phyloP scores from a whole-genome alignment of 1,284 basidiomycete species.

The Ganoderma lucidum region DNA sequence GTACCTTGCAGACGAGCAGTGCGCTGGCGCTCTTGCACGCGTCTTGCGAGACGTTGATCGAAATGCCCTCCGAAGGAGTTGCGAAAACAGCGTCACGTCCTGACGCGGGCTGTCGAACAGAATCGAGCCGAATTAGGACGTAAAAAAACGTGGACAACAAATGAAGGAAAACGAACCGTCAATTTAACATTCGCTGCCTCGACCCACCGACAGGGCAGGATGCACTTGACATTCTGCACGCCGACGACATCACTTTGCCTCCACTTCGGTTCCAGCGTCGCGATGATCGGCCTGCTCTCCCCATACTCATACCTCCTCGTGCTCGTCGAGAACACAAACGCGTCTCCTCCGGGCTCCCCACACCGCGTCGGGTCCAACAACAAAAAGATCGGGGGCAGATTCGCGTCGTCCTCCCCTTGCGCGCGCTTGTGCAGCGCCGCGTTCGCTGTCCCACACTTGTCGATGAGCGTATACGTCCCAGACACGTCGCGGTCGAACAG shows the following conservation, averaged over 20 bases:
- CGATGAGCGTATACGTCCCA: slow-evolving; percentile 81
- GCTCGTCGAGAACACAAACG: slow-evolving; percentile 85
- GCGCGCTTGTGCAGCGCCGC: slow-evolving; percentile 82
- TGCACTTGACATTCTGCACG: slow-evolving; percentile 59
- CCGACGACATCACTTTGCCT: slow-evolving; percentile 67
- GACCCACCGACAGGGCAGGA: slow-evolving; percentile 74
- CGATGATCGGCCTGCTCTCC: slow-evolving; percentile 79
- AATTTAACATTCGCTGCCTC: slow-evolving; percentile 53
- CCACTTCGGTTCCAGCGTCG: slow-evolving; percentile 78
- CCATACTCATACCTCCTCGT: slow-evolving; percentile 83
- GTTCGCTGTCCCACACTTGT: slow-evolving; percentile 91
- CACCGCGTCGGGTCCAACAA: slow-evolving; percentile 87
- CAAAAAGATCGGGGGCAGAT: slow-evolving; percentile 77
- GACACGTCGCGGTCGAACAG: slow-evolving; percentile 84
- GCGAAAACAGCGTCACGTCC: slow-evolving; percentile 70
- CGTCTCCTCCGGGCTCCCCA: slow-evolving; percentile 74
- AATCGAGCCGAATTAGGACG: slow-evolving; percentile 6
- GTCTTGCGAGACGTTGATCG: slow-evolving; percentile 61
- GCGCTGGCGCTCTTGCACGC: slow-evolving; percentile 81
- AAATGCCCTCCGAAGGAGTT: slow-evolving; percentile 63
- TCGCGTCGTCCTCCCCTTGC: slow-evolving; percentile 47
- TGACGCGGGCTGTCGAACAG: slow-evolving; percentile 54
- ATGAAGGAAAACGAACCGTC: slow-evolving; percentile 51
- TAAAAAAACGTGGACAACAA: neutral
- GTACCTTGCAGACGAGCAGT: slow-evolving; percentile 79